Base-by-base conservation (phyloP, 148 eudicot species). In the Fagopyrum tataricum region DNA sequence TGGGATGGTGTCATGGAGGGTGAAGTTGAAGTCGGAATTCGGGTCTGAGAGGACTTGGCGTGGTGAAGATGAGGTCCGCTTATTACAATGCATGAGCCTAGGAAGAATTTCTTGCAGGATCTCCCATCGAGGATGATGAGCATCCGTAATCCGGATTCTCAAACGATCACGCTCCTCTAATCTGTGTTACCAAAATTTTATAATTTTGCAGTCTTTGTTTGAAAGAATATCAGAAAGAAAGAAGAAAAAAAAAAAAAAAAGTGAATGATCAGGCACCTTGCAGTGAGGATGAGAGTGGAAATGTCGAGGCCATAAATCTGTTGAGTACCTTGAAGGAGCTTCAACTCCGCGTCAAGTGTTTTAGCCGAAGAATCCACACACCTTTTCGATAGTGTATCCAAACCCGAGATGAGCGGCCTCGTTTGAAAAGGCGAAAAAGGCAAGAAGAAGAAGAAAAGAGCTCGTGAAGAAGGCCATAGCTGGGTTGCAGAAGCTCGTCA, bases 1-100 rank as follows among this genome's bases (percentile, higher is more conserved):
- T 2, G 95, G 98, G 66, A 87, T 83, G 76, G 92, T 86, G 75
- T 70, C 49, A 80, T 70, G 79, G 85, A 93, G 90, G 61, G 85
- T 71, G 87, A 93, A 91, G 13, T 71, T 68, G 48, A 93, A 86
- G 86, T 85, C 89, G 14, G 96, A 87, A 44, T 9, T 70, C 40
- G 87, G 84, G 85, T 67, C 52, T 72, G 87, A 12, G 44, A 17
- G 53, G 70, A 70, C 43, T 73, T 71, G 10, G 31, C 51, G 44
- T 46, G 68, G 5, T 15, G 2, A 39, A 15, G 9, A 31, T 31
- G 37, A 31, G 37, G 12, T 56, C 56, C n/a, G 17, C n/a, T 37
- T 64, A 37, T 11, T 78, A 67, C 26, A 23, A 67, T 43, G 70
- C 55, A 41, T 78, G 79, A 3, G 42, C 7, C 72, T 31, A 18